phyloP scores from a whole-genome alignment of 768 basidiomycete species.

The Xanthoconium stramineum region DNA sequence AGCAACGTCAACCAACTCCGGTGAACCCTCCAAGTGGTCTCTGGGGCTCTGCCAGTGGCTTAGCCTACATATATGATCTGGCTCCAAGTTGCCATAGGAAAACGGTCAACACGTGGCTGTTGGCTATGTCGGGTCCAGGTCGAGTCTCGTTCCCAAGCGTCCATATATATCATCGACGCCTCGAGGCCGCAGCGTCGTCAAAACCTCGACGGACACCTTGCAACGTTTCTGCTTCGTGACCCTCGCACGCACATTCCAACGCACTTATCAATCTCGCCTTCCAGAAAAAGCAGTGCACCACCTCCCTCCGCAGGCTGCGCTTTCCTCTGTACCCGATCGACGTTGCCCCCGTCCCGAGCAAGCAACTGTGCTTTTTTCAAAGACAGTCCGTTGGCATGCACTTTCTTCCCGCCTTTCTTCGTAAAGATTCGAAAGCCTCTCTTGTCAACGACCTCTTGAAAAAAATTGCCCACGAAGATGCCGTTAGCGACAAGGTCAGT shows the following conservation, averaged over 20 bases:
- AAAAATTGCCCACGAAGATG: slow-evolving; percentile 20
- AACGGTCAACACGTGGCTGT: slow-evolving; percentile 1
- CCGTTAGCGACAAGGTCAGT: slow-evolving; percentile 23
- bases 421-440: slow-evolving; percentile 25
- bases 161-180: slow-evolving; percentile 16
- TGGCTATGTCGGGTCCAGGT: neutral
- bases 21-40: too few species aligned
- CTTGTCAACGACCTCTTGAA: slow-evolving; percentile 25
- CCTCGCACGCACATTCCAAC: neutral
- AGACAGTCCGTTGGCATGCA: slow-evolving; percentile 17
- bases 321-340: slow-evolving; percentile 8
- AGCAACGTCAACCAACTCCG: too few species aligned
- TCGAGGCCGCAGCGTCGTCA: slow-evolving; percentile 14
- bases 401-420: slow-evolving; percentile 26
- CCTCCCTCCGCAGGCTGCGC: slow-evolving; percentile 8
- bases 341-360: neutral
- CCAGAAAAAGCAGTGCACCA: slow-evolving; percentile 11
- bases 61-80: too few species aligned
- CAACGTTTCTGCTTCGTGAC: slow-evolving; percentile 15
- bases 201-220: slow-evolving; percentile 7
- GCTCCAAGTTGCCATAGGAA: neutral
- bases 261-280: slow-evolving; percentile 4
- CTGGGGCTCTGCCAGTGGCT: too few species aligned
- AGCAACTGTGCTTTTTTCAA: neutral
- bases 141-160: neutral